Base-by-base conservation (phyloP, 2,329 filamentous ascomycete genomes). In the Trichoderma aggressivum region DNA sequence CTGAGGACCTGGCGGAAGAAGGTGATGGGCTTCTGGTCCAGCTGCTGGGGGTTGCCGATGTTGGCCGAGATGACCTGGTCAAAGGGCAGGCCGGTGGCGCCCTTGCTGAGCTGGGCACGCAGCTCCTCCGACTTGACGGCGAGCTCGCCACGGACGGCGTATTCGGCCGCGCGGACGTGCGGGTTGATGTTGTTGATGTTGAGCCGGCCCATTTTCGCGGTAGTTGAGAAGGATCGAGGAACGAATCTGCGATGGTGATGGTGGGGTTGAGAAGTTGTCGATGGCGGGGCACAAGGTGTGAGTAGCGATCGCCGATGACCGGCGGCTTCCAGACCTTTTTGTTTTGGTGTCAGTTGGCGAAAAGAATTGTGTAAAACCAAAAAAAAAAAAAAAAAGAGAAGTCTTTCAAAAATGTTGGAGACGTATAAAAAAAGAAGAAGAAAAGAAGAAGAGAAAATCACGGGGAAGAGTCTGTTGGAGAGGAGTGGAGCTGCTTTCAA, bases 21-120 rank as follows among this genome's bases (percentile, higher is more conserved):
- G 76, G 96, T 99, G 78, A 99, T 95, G 78, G 96, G 96, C 87
- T 98, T 97, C 87, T 99, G 96, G 84, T 98, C 96, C 74, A 99
- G 90, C 84, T 99, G 96, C 84, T 99, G 96, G 5, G 96, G 96
- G 86, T 99, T 99, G 79, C 96, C 96, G 79, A 99, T 99, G 85
- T 99, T 99, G 83, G 96, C 96, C 74, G 93, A 94, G 84, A 99
- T 95, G 82, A 99, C 91, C 72, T 94, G 88, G 77, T 93, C 87
- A 82, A 99, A 99, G 62, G 96, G 95, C 64, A 98, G 86, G 78
- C 72, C 65, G 71, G 78, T 81, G 75, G 81, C 86, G 76, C 87
- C 89, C 74, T 89, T 87, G 74, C 85, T 84, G 72, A 98, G 86
- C 78, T 88, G 86, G 68, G 91, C 91, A 72, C 95, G 91, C 84